A percentile compares a stretch with the other conserved stretches of the same genome.
Conservation (phyloP, 306 rosid genomes). For the Senna tora region DNA sequence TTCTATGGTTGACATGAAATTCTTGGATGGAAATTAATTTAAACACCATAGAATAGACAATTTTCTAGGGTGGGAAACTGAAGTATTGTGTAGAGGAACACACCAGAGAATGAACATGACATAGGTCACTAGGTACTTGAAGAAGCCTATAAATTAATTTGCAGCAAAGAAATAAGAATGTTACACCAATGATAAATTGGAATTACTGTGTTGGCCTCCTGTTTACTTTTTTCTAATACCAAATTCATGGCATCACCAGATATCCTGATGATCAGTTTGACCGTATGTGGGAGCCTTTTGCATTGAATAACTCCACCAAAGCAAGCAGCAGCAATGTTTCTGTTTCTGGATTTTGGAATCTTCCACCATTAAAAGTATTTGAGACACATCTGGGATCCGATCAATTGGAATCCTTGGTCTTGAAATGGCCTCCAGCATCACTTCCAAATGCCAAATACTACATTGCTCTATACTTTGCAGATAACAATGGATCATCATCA, state of each 20-base stretch:
- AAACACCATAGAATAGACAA: background rate
- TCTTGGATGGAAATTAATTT: background rate
- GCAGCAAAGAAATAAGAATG: constrained; percentile 10
- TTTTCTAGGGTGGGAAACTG: background rate
- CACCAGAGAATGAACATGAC: constrained; percentile 9
- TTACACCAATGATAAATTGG: constrained; percentile 6
- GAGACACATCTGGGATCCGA: constrained; percentile 58
- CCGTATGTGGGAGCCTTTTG: constrained; percentile 77
- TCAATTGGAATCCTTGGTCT: constrained; percentile 48
- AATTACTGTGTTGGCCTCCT: constrained; percentile 10
- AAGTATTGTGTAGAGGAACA: constrained; percentile 1
- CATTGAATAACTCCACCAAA: constrained; percentile 34
- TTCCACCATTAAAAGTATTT: constrained; percentile 73
- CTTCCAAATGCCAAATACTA: constrained; percentile 62
- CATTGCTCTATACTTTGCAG: constrained; percentile 85
- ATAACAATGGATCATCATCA: constrained; percentile 34
- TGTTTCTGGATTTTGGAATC: constrained; percentile 84
- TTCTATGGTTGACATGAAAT: background rate
- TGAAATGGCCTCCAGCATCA: constrained; percentile 66
- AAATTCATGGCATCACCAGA: constrained; percentile 44
- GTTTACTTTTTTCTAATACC: constrained; percentile 17
- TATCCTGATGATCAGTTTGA: constrained; percentile 89
- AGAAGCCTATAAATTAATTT: constrained; percentile 23
- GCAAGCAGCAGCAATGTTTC: constrained; percentile 56
- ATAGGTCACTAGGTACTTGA: constrained; percentile 13